Evolutionary conservation across 768 basidiomycete species (phyloP).

Genomic region (Lenzites betulinus): DNA sequence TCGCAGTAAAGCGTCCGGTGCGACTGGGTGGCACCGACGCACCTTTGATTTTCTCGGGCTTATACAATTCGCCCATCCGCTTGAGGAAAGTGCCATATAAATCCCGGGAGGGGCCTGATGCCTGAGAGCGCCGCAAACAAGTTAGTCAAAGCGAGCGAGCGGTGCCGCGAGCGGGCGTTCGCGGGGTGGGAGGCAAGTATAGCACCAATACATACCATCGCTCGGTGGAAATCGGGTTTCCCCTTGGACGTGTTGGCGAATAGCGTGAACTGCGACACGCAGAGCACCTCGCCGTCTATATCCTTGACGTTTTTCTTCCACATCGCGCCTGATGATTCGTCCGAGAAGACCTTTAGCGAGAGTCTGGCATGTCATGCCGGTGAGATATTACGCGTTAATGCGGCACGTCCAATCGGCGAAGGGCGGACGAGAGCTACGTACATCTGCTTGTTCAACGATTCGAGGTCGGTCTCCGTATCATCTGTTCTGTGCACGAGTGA

Average conservation of each 20-base stretch:
- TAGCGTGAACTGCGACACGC: conserved; percentile 94
- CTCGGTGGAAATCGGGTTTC: conserved; percentile 90
- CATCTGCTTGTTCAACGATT: conserved; percentile 83
- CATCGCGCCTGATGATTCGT: conserved; percentile 55
- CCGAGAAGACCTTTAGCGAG: conserved; percentile 71
- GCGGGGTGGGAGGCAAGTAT: background rate
- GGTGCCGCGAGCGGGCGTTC: background rate
- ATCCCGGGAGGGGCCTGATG: conserved; percentile 62
- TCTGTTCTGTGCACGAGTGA: conserved; percentile 50
- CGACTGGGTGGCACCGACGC: conserved; percentile 20
- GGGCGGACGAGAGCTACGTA: conserved; percentile 34
- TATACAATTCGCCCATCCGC: conserved; percentile 64
- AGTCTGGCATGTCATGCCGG: conserved; percentile 46
- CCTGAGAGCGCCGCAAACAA: conserved; percentile 41
- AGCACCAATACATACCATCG: conserved; percentile 65
- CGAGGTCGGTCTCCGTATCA: conserved; percentile 76
- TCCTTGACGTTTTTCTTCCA: conserved; percentile 92
- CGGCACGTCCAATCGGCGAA: background rate
- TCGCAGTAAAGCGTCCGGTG: conserved; percentile 15
- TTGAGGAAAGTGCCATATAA: conserved; percentile 77
- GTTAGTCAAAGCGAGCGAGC: background rate
- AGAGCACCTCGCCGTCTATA: conserved; percentile 86
- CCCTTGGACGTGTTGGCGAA: conserved; percentile 87
- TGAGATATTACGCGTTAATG: background rate
- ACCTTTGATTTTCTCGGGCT: conserved; percentile 82